A percentile compares a stretch with the other conserved stretches of the same genome.
These are phyloP conservation scores for Ustilago trichophora DNA, from an alignment of 1,284 basidiomycete genomes.

Conservation along the genomic window DNA sequence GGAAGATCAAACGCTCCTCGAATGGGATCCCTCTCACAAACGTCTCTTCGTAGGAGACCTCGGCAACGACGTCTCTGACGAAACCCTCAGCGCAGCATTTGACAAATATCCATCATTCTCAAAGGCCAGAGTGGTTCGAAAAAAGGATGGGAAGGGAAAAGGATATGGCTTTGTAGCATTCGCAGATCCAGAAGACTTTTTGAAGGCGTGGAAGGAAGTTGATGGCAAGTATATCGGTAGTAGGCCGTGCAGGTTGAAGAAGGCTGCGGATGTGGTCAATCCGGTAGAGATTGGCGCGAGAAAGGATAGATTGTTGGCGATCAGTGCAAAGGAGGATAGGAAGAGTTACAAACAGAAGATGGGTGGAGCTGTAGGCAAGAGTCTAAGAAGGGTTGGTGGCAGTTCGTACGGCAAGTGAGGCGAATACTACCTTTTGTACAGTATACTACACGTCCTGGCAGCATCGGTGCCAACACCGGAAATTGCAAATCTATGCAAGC, in stretches of 20 bases:
- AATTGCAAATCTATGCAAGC: no score
- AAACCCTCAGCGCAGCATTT: slow-evolving; percentile 90
- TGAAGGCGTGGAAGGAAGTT: slow-evolving; percentile 99
- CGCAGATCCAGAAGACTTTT: slow-evolving; percentile 96
- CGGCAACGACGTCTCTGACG: slow-evolving; percentile 97
- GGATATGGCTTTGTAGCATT: slow-evolving; percentile 94
- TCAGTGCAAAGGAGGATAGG: slow-evolving; percentile 54
- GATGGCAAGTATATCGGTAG: slow-evolving; percentile 75
- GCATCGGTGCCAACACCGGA: no score
- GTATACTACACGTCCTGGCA: no score
- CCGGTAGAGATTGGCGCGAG: slow-evolving; percentile 59
- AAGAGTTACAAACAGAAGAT: slow-evolving; percentile 54
- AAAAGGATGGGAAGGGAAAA: slow-evolving; percentile 82
- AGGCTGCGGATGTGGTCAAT: slow-evolving; percentile 57
- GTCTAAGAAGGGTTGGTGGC: slow-evolving; percentile 43
- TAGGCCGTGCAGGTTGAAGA: slow-evolving; percentile 62
- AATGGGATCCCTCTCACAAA: slow-evolving; percentile 99
- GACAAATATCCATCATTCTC: slow-evolving; percentile 86
- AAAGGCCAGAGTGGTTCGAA: slow-evolving; percentile 94
- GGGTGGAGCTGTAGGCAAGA: slow-evolving; percentile 62
- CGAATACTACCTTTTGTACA: no score
- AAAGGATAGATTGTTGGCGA: slow-evolving; percentile 61
- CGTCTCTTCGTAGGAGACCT: slow-evolving; percentile 96
- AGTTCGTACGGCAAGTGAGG: slow-evolving; percentile 33
- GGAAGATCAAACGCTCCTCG: slow-evolving; percentile 95